Conservation (phyloP, 2,329 filamentous ascomycete genomes). For the Drechslera avenae region DNA sequence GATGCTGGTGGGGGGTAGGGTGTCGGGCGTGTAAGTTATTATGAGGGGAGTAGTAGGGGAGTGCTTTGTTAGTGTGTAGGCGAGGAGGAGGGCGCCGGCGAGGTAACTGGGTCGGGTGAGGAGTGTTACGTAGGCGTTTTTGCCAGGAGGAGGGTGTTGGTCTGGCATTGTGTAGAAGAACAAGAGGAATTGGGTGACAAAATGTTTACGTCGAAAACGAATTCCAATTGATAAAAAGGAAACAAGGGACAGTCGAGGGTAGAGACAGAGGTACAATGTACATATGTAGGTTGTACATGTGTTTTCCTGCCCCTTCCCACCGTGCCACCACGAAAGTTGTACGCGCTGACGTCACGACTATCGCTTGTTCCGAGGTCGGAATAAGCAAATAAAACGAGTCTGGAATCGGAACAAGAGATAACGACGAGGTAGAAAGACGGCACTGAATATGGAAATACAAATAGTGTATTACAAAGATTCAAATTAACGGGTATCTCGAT, state of each 20-base stretch:
- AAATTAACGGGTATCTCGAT: constrained; percentile 27
- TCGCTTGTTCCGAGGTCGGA: constrained; percentile 10
- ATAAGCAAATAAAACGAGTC: not conserved
- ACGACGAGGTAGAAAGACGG: not conserved
- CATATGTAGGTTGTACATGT: no score
- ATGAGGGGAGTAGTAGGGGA: constrained; percentile 55
- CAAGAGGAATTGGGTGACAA: not conserved
- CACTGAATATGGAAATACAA: no score
- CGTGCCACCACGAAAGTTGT: not conserved
- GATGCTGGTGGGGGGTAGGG: constrained; percentile 49
- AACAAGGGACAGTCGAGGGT: no score
- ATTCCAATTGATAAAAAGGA: no score
- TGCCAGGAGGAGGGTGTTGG: not conserved
- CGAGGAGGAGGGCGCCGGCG: constrained; percentile 58
- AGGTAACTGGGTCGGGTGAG: constrained; percentile 60
- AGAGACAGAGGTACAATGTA: no score
- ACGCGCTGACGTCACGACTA: constrained; percentile 31
- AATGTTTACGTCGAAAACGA: no score
- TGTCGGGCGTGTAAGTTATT: constrained; percentile 55
- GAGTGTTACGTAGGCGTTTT: constrained; percentile 56
- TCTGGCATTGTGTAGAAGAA: constrained; percentile 14
- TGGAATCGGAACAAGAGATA: not conserved
- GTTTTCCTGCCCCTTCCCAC: not conserved
- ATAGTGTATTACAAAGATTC: constrained; percentile 6
- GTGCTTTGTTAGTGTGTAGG: constrained; percentile 55